Evolutionary conservation across 495 filamentous ascomycete genomes (phyloP).

Genomic region (Chaetomium fimeti): DNA sequence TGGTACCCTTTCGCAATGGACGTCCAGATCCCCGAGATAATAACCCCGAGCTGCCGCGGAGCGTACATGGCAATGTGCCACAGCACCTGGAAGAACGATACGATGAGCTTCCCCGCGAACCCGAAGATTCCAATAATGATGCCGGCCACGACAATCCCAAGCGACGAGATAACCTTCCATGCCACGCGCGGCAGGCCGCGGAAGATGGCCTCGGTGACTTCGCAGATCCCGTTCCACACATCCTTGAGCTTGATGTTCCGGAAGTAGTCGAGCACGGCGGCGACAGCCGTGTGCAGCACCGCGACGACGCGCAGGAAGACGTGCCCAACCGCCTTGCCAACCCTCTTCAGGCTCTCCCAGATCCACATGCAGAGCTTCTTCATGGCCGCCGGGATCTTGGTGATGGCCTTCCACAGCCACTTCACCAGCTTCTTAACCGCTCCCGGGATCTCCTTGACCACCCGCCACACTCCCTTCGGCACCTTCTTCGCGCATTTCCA

Average conservation of each 20-base stretch:
- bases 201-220: conserved; percentile 37
- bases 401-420: conserved; percentile 30
- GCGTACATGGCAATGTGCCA: conserved; percentile 36
- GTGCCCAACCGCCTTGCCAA: conserved; percentile 31
- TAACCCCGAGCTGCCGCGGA: conserved; percentile 38
- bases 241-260: conserved; percentile 40
- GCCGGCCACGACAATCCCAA: conserved; percentile 29
- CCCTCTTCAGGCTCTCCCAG: conserved; percentile 32
- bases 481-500: conserved; percentile 31
- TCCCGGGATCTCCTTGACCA: conserved; percentile 25
- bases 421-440: conserved; percentile 22
- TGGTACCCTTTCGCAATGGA: conserved; percentile 39
- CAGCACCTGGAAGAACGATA: conserved; percentile 30
- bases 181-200: conserved; percentile 36
- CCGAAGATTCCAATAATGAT: conserved; percentile 38
- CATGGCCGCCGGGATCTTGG: conserved; percentile 34
- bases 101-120: conserved; percentile 30
- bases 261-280: conserved; percentile 41
- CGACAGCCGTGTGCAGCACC: conserved; percentile 39
- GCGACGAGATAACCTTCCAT: conserved; percentile 26
- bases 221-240: conserved; percentile 38
- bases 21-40: conserved; percentile 33
- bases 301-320: conserved; percentile 34
- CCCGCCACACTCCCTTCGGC: conserved; percentile 26
- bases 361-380: conserved; percentile 35